Evolutionary conservation across 1,284 basidiomycete genomes (phyloP).

Genomic region (Sanguinoderma infundibulare): DNA sequence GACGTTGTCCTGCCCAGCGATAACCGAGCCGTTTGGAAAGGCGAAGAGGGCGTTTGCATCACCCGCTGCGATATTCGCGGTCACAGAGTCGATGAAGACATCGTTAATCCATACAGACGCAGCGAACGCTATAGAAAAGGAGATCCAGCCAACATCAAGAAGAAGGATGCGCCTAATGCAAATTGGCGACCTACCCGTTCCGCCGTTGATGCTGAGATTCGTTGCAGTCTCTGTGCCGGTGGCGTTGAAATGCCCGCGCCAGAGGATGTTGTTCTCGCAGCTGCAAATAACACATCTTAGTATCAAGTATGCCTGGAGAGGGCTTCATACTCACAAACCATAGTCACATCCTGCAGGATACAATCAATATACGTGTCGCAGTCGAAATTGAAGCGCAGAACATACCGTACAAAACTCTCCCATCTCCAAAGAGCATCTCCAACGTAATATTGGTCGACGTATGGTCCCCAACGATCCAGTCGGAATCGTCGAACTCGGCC

Average conservation of each 20-base stretch:
- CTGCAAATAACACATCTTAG: slow-evolving; percentile 37
- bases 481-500: slow-evolving; percentile 57
- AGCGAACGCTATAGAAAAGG: slow-evolving; percentile 61
- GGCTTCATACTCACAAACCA: slow-evolving; percentile 62
- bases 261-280: slow-evolving; percentile 79
- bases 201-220: slow-evolving; percentile 79
- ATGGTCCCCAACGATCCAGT: slow-evolving; percentile 69
- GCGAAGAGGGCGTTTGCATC: slow-evolving; percentile 61
- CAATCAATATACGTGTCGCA: background rate
- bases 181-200: slow-evolving; percentile 62
- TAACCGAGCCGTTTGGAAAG: slow-evolving; percentile 61
- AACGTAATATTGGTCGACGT: slow-evolving; percentile 74
- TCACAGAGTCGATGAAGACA: slow-evolving; percentile 69
- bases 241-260: slow-evolving; percentile 78
- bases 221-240: slow-evolving; percentile 61
- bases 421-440: slow-evolving; percentile 73
- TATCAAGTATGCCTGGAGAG: background rate
- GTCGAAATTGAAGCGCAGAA: too few relatives aligned
- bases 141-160: background rate
- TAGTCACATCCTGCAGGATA: slow-evolving; percentile 64
- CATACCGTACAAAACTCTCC: slow-evolving; percentile 64
- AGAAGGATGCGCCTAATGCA: too few relatives aligned
- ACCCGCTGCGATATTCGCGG: too few relatives aligned
- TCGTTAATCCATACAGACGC: slow-evolving; percentile 81
- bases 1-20: slow-evolving; percentile 63